These are phyloP conservation scores for Cryphonectria carpinicola DNA, from an alignment of 2,329 filamentous ascomycete species.

Conservation along the genomic window DNA sequence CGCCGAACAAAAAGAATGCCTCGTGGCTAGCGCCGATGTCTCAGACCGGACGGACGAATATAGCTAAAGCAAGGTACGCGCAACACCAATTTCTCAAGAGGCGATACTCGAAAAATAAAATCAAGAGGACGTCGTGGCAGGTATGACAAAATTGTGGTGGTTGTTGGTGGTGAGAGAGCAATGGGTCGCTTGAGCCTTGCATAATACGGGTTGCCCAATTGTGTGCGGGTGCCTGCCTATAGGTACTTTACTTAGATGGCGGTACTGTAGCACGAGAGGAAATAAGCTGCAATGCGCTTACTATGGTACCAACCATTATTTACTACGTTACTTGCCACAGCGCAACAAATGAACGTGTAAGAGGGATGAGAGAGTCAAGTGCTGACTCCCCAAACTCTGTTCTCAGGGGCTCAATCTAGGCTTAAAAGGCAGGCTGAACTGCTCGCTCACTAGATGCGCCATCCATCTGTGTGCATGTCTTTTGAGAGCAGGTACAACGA, in stretches of 20 bases:
- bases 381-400: neutral
- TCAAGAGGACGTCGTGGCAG: neutral
- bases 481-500: neutral
- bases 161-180: neutral
- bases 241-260: neutral
- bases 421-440: neutral
- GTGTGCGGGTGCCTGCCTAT: neutral
- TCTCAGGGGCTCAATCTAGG: neutral
- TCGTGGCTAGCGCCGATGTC: conserved; percentile 10
- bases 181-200: neutral
- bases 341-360: neutral
- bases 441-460: neutral
- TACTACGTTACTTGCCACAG: neutral
- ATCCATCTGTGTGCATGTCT: neutral
- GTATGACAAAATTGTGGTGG: neutral
- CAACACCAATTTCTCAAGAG: neutral
- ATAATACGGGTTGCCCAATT: neutral
- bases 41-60: neutral
- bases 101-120: neutral
- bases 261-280: neutral
- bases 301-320: neutral
- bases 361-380: neutral
- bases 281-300: neutral
- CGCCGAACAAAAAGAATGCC: neutral
- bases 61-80: neutral